These are phyloP conservation scores for Fusarium circinatum DNA, from an alignment of 2,329 filamentous ascomycete species.

Conservation along the genomic window DNA sequence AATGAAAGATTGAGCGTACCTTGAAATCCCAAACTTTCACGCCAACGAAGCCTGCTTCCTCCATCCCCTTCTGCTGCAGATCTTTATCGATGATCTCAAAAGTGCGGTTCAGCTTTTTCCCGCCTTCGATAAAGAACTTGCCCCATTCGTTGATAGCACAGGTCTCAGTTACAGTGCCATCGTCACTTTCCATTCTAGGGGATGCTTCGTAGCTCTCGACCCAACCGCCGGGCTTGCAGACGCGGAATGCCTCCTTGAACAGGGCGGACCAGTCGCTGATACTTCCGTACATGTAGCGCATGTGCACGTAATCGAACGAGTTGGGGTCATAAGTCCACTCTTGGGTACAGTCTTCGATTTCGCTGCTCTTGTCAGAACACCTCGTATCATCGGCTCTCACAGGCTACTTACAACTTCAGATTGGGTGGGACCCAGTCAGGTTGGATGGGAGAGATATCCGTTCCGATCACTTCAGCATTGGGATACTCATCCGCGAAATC, in stretches of 20 bases:
- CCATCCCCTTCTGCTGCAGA: conserved; percentile 33
- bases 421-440: conserved; percentile 58
- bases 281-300: conserved; percentile 65
- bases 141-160: conserved; percentile 46
- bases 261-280: conserved; percentile 66
- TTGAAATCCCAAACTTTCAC: conserved; percentile 36
- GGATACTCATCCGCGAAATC: conserved; percentile 59
- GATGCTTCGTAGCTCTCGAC: conserved; percentile 49
- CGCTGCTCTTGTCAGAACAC: neutral
- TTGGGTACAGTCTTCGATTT: conserved; percentile 47
- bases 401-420: conserved; percentile 53
- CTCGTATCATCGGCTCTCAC: rapidly evolving
- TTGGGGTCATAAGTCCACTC: conserved; percentile 43
- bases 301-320: conserved; percentile 70
- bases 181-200: conserved; percentile 45
- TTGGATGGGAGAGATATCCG: conserved; percentile 67
- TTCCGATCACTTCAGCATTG: conserved; percentile 58
- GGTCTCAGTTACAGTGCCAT: conserved; percentile 44
- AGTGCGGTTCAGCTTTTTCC: conserved; percentile 45
- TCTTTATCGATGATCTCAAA: conserved; percentile 41
- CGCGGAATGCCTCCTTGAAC: conserved; percentile 60
- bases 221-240: conserved; percentile 66
- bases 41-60: conserved; percentile 38
- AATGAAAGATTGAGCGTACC: neutral
- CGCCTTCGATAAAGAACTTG: conserved; percentile 44